Evolutionary conservation across 148 eudicot genomes (phyloP), one percentile per base, ranked within the genome.

Genomic region (Chenopodium quinoa): DNA sequence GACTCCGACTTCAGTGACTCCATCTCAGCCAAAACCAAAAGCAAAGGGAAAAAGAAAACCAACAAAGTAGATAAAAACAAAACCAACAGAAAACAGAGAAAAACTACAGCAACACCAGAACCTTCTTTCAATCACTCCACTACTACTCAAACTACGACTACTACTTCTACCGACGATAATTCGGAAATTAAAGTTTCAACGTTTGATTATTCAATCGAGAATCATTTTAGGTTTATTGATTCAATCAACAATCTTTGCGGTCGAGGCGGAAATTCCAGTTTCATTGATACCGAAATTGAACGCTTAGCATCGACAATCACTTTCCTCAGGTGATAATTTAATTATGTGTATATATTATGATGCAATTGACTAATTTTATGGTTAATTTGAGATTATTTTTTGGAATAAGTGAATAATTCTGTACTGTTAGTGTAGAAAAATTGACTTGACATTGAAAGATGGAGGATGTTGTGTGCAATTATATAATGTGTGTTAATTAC

Each of bases 121-220:
- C 44, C 44, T 40, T 40, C 44, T 40, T 40, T 40, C 44, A 40
- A 40, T 40, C 44, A 40, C 44, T 40, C 44, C 7, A 40, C 19
- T 37, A 76, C 34, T 40, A 44, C 11, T 64, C 44, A 40, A 40
- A 40, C 44, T 34, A 34, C 40, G 40, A 22, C 7, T 34, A 40
- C 65, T 47, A 48, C 60, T 10, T n/a, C 4, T 27, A 20, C 27
- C 4, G 62, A 76, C 25, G 79, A 80, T 73, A 71, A 77, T 48
- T 84, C 85, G 2, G 84, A 76, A 77, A 79, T 86, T 63, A n/a
- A 56, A 72, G 86, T 90, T 71, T 90, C 91, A 4, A 3, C 74
- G 29, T 94, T 91, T 76, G 92, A 91, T 80, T 69, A 82, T 82
- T 88, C 92, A 0, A 84, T 83, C 10, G 92, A 92, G 78, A 92